These are phyloP conservation scores for Eucalyptus melliodora DNA, from an alignment of 345 rosid species.

Conservation along the genomic window DNA sequence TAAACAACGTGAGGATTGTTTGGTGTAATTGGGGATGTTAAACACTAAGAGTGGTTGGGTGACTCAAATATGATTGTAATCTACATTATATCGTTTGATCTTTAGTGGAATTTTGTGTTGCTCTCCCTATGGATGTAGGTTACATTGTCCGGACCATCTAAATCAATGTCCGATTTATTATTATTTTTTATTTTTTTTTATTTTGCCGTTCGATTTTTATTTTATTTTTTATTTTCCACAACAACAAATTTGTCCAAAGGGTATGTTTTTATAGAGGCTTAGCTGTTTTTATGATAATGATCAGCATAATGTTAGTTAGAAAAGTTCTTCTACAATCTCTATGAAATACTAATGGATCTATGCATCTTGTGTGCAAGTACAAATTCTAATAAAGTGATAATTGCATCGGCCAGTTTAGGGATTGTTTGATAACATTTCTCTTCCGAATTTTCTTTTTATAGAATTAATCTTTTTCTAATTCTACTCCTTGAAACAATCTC, in stretches of 20 bases:
- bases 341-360: not conserved
- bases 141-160: too few species aligned
- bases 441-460: fast-evolving
- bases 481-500: fast-evolving
- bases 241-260: not conserved
- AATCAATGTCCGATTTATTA: too few species aligned
- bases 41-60: too few species aligned
- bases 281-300: not conserved
- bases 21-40: too few species aligned
- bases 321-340: not conserved
- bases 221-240: too few species aligned
- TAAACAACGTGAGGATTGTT: too few species aligned
- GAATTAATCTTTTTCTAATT: too few species aligned
- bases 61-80: too few species aligned
- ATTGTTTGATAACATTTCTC: too few species aligned
- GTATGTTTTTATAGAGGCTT: not conserved
- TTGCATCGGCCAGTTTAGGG: fast-evolving
- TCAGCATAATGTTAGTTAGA: not conserved
- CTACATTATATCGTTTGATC: too few species aligned
- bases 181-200: too few species aligned
- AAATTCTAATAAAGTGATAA: not conserved
- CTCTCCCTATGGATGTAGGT: too few species aligned
- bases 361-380: not conserved
- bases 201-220: fast-evolving
- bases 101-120: fast-evolving